Base-by-base conservation (phyloP, 2,329 filamentous ascomycete genomes). In the Pseudogymnoascus sp. region DNA sequence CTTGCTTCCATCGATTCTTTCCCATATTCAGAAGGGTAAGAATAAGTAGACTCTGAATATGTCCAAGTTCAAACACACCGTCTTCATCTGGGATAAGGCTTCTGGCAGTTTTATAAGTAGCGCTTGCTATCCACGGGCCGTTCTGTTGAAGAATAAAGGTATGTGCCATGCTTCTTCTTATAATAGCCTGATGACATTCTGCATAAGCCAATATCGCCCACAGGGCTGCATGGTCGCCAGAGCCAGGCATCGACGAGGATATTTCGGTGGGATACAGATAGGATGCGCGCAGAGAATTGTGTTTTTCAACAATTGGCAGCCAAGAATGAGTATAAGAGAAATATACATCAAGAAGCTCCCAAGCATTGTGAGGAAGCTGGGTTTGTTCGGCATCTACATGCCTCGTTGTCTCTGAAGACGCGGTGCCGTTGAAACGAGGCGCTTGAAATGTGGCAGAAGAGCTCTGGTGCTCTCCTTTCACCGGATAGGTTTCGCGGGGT, bases 241-340 rank as follows among this genome's bases (percentile, higher is more conserved):
- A 65, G 68, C 67, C 28, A 2, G 59, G 3, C 38, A 59, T 57
- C 6, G 60, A 22, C n/a, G 54, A 25, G n/a, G 50, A 62, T 1
- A 61, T 47, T 34, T 50, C 25, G 22, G 57, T 57, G 12, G 61
- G 35, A 18, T 50, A 54, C 6, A 61, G 47, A 43, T 62, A 62
- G 2, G 60, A 25, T 34, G 57, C 60, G 12, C 35, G 50, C 30
- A 87, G 74, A 4, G 89, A 75, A 41, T 81, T 79, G 57, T 86
- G 80, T 63, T 84, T 85, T 63, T 89, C 84, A 9, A 86, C 76
- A 30, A 91, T 83, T 0, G 88, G 88, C 28, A 91, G 78, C 88
- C 88, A 91, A 60, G 81, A 84, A 69, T 90, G 86, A 0, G 85
- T 88, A 66, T 88, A 89, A 1, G 86, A 81, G 62, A 89, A 87